These are phyloP conservation scores for Pseudoneurospora amorphoporcata DNA, from an alignment of 495 filamentous ascomycete species.

Conservation along the genomic window DNA sequence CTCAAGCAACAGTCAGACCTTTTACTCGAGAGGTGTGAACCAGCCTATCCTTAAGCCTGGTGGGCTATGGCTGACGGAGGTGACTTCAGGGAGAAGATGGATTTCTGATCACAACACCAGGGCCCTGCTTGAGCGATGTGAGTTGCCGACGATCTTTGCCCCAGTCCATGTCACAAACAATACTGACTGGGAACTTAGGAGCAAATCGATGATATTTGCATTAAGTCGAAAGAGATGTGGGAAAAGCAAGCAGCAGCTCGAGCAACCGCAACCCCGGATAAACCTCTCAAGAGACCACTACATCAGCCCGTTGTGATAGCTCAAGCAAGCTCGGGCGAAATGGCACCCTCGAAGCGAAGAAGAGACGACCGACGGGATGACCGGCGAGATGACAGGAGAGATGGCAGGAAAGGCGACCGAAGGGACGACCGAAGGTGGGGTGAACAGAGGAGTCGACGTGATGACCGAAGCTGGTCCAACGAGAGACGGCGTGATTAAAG, in stretches of 20 bases:
- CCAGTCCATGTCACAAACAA: background rate
- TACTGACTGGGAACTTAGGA: slow-evolving; percentile 31
- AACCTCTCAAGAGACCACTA: slow-evolving; percentile 43
- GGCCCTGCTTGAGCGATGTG: slow-evolving; percentile 44
- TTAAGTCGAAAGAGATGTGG: slow-evolving; percentile 46
- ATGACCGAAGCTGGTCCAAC: slow-evolving; percentile 14
- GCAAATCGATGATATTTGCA: slow-evolving; percentile 49
- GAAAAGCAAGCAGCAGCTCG: slow-evolving; percentile 45
- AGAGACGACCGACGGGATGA: slow-evolving; percentile 16
- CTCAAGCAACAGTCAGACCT: slow-evolving; percentile 41
- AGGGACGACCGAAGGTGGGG: background rate
- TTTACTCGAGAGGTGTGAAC: slow-evolving; percentile 41
- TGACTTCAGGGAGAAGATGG: slow-evolving; percentile 42
- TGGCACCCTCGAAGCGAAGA: slow-evolving; percentile 17
- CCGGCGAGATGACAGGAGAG: slow-evolving; percentile 1
- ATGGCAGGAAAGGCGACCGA: slow-evolving; percentile 3
- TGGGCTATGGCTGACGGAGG: slow-evolving; percentile 19
- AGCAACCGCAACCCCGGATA: slow-evolving; percentile 34
- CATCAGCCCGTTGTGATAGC: slow-evolving; percentile 43
- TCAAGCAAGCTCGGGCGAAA: slow-evolving; percentile 23
- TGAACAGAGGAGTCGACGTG: slow-evolving; percentile 6
- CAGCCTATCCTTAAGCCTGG: slow-evolving; percentile 4
- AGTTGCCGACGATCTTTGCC: slow-evolving; percentile 12
- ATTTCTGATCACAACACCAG: slow-evolving; percentile 45
- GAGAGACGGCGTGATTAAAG: slow-evolving; percentile 17